Base-by-base conservation (phyloP, 2,329 filamentous ascomycete species). In the Colletotrichum eremochloae region DNA sequence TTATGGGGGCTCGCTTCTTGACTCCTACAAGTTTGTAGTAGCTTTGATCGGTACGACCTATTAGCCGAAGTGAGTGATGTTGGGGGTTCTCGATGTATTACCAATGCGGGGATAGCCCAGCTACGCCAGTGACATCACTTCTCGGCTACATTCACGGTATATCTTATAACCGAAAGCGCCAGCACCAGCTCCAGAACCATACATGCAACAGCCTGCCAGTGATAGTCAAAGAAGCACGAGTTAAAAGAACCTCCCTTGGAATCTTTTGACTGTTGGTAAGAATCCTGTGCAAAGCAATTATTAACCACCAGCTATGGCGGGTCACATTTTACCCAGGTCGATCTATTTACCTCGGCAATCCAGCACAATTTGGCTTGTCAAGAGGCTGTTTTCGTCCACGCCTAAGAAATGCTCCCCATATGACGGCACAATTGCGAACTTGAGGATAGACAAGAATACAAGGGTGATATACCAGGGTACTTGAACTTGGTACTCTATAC, bases 401-500 rank as follows among this genome's bases (percentile, higher is more conserved):
- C 3, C 18, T 9, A 14, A 8, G 24, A 60, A 11, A 0, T 11
- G 14, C 3, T 48, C 4, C 0, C 56, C 46, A 36, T 79, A 81
- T 48, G 78, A 79, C 18, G 42, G 48, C 50, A 82, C 81, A 5
- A 79, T 82, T 24, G 44, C 63, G 2, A 81, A 80, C 31, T 70
- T 83, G 8, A 71, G 71, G 1, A 74, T 82, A 11, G 72, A 77
- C 24, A 69, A 73, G 11, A 64, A 76, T 33, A 81, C 78, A 1
- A 75, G 76, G n/a, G 79, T 83, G 3, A 81, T 83, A n/a, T 82
- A 79, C 40, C 81, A 83, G 75, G 81, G 80, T 78, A 62, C 12
- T 14, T 29, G 8, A 15, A 5, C 36, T 20, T 7, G 18, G 15
- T 20, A 42, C n/a, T 18, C 12, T 15, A 3, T 18, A 2, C 24